phyloP scores from a whole-genome alignment of 2,329 filamentous ascomycete species.

The Cladophialophora carrionii region DNA sequence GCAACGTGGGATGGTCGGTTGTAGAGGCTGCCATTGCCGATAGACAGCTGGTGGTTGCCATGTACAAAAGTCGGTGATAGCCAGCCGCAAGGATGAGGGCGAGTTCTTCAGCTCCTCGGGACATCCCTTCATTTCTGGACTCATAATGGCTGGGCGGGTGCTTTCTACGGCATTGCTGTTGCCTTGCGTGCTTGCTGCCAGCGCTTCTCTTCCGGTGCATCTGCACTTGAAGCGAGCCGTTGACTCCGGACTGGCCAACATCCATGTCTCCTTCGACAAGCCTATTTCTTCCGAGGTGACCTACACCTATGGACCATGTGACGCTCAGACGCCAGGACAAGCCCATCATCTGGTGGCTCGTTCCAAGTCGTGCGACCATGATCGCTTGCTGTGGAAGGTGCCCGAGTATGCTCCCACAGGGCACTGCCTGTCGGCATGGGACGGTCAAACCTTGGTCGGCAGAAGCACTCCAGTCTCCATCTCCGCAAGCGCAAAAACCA shows the following conservation, averaged over 20 bases:
- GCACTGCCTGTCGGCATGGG: slow-evolving; percentile 28
- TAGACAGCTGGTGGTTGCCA: background rate
- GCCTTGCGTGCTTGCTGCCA: slow-evolving; percentile 19
- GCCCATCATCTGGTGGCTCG: slow-evolving; percentile 28
- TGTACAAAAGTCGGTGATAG: slow-evolving; percentile 13
- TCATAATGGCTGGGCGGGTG: slow-evolving; percentile 17
- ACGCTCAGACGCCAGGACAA: slow-evolving; percentile 24
- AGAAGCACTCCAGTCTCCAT: slow-evolving; percentile 28
- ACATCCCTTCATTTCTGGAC: background rate
- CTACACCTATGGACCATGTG: slow-evolving; percentile 29
- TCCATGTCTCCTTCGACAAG: slow-evolving; percentile 23
- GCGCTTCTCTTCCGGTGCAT: slow-evolving; percentile 19
- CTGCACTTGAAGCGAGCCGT: slow-evolving; percentile 28
- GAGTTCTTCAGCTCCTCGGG: background rate
- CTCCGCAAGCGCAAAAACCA: slow-evolving; percentile 16
- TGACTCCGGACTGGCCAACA: slow-evolving; percentile 28
- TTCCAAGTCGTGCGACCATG: slow-evolving; percentile 24
- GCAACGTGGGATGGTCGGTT: background rate
- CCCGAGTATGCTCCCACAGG: slow-evolving; percentile 24
- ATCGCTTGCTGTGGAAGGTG: slow-evolving; percentile 28
- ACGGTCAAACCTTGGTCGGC: slow-evolving; percentile 25
- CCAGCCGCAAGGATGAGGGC: background rate
- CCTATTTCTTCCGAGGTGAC: slow-evolving; percentile 17
- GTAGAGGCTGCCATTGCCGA: background rate
- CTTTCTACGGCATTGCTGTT: slow-evolving; percentile 12